phyloP scores from a whole-genome alignment of 2,329 filamentous ascomycete genomes.

The Aureobasidium sp. region DNA sequence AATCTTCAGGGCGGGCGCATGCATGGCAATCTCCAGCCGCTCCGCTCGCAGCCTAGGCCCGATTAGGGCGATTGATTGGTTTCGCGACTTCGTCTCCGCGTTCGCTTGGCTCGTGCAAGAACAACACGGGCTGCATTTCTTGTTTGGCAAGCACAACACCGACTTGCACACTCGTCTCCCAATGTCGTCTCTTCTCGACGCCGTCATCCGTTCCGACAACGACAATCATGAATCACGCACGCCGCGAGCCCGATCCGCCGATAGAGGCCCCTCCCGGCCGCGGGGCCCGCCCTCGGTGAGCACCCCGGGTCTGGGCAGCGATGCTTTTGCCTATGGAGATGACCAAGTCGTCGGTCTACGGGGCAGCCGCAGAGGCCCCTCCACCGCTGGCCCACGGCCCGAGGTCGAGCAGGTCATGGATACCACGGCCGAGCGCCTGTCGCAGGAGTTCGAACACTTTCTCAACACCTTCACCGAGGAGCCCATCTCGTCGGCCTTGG shows the following conservation, averaged over 20 bases:
- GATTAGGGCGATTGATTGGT: neutral
- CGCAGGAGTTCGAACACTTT: conserved; percentile 71
- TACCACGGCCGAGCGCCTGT: conserved; percentile 65
- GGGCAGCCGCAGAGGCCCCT: conserved; percentile 35
- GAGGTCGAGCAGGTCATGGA: conserved; percentile 69
- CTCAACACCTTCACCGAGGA: conserved; percentile 56
- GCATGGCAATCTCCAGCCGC: neutral
- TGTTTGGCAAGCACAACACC: neutral
- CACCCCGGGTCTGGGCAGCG: conserved; percentile 44
- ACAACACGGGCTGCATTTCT: neutral
- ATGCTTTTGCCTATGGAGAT: conserved; percentile 52
- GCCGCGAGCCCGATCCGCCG: neutral
- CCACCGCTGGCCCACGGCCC: conserved; percentile 39
- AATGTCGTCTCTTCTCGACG: conserved; percentile 50
- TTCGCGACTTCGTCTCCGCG: neutral
- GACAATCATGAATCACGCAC: conserved; percentile 27
- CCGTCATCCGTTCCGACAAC: conserved; percentile 42
- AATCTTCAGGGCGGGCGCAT: neutral
- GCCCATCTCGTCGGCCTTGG: conserved; percentile 9
- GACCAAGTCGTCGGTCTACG: conserved; percentile 54
- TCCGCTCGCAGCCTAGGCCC: neutral
- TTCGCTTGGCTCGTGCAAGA: neutral
- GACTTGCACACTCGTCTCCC: neutral
- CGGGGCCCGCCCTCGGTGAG: conserved; percentile 47
- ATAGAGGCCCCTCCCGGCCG: conserved; percentile 42